A percentile compares a stretch with the other conserved stretches of the same genome.
These are phyloP conservation scores for Alternaria arbusti DNA, from an alignment of 2,329 filamentous ascomycete species.

Conservation along the genomic window DNA sequence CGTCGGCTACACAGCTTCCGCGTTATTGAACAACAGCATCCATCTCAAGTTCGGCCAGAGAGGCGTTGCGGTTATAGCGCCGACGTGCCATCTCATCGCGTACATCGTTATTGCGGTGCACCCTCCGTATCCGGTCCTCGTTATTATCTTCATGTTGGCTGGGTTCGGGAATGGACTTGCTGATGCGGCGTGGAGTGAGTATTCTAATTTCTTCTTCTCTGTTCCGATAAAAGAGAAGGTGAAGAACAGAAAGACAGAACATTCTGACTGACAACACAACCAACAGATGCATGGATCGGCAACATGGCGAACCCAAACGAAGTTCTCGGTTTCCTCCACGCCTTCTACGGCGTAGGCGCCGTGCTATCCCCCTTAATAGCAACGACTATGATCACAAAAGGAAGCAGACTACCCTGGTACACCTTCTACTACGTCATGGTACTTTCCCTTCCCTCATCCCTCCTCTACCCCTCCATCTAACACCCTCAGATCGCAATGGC, in stretches of 20 bases:
- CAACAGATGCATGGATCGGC: constrained; percentile 62
- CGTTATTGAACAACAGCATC: constrained; percentile 68
- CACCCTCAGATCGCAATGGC: constrained; percentile 58
- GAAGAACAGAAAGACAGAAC: background rate
- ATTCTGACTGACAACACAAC: background rate
- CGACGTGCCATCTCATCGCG: constrained; percentile 67
- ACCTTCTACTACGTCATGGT: constrained; percentile 80
- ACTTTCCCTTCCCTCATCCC: constrained; percentile 26
- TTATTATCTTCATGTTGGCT: constrained; percentile 68
- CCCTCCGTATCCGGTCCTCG: constrained; percentile 71
- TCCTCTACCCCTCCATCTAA: no score
- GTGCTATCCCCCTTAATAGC: constrained; percentile 73
- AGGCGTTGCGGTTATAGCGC: constrained; percentile 71
- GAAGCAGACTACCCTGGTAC: constrained; percentile 67
- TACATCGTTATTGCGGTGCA: constrained; percentile 71
- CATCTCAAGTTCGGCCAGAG: constrained; percentile 72
- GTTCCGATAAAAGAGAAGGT: background rate
- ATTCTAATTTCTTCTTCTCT: background rate
- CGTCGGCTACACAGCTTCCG: constrained; percentile 68
- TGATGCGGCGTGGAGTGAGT: constrained; percentile 60
- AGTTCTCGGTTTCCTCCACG: constrained; percentile 75
- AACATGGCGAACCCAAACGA: constrained; percentile 78
- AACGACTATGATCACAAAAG: constrained; percentile 73
- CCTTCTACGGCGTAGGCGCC: constrained; percentile 74
- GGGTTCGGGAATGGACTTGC: constrained; percentile 76